A percentile compares a stretch with the other conserved stretches of the same genome.
phyloP scores from a whole-genome alignment of 2,329 filamentous ascomycete species.

The Epichloe festucae region DNA sequence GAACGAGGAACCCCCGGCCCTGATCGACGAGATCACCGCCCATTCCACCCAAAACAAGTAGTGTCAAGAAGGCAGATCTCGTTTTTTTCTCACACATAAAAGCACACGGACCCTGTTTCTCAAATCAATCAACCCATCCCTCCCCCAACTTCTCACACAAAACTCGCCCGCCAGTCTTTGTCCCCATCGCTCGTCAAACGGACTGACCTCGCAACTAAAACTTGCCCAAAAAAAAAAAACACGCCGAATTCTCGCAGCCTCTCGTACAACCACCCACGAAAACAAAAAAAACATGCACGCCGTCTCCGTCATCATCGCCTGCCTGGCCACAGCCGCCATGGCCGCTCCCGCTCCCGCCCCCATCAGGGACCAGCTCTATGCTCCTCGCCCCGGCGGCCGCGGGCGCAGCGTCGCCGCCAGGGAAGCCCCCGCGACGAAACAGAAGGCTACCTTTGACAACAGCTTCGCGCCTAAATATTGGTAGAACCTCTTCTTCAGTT shows the following conservation, averaged over 20 bases:
- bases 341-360: not conserved
- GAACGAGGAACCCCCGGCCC: too few species aligned
- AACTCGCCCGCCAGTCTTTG: too few species aligned
- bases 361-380: slow-evolving; percentile 2
- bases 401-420: not conserved
- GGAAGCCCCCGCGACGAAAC: not conserved
- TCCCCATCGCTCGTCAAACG: too few species aligned
- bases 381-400: not conserved
- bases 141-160: too few species aligned
- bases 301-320: slow-evolving; percentile 2
- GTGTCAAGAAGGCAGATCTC: too few species aligned
- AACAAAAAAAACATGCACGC: not conserved
- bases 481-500: not conserved
- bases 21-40: too few species aligned
- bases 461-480: not conserved
- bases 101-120: too few species aligned
- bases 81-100: too few species aligned
- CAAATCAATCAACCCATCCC: too few species aligned
- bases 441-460: not conserved
- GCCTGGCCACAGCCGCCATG: slow-evolving; percentile 1
- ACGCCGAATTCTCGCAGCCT: not conserved
- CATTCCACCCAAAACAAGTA: too few species aligned
- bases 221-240: too few species aligned
- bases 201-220: too few species aligned
- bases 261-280: not conserved